Evolutionary conservation across 2,329 filamentous ascomycete species (phyloP).

Genomic region (Epichloe gansuensis): DNA sequence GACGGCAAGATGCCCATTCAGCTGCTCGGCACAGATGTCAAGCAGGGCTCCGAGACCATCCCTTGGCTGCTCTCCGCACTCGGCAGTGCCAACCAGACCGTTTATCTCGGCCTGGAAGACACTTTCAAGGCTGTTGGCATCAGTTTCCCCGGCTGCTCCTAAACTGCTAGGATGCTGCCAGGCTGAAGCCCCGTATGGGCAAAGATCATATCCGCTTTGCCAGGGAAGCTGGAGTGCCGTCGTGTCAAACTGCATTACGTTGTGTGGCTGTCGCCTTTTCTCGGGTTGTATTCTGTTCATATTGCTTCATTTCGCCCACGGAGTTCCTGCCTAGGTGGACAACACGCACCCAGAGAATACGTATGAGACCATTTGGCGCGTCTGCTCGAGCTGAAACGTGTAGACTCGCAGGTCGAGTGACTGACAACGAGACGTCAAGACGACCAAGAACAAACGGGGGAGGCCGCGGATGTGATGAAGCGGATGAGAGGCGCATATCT

Average conservation of each 20-base stretch:
- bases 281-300: background rate
- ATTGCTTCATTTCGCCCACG: background rate
- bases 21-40: constrained; percentile 39
- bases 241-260: background rate
- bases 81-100: constrained; percentile 33
- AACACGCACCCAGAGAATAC: background rate
- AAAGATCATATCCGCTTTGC: background rate
- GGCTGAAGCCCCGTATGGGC: background rate
- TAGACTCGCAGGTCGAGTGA: constrained; percentile 2
- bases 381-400: background rate
- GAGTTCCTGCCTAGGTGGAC: background rate
- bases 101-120: constrained; percentile 37
- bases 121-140: constrained; percentile 22
- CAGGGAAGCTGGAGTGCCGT: background rate
- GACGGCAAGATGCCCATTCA: constrained; percentile 41
- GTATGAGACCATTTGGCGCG: background rate
- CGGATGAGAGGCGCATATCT: constrained; percentile 10
- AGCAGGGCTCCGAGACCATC: constrained; percentile 37
- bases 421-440: background rate
- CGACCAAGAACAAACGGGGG: background rate
- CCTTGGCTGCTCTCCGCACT: constrained; percentile 45
- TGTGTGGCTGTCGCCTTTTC: background rate
- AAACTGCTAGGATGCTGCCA: background rate
- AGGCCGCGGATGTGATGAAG: background rate
- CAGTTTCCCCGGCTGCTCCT: constrained; percentile 4